Evolutionary conservation across 305 asterid species (phyloP).

Genomic region (Plantago coronopus): DNA sequence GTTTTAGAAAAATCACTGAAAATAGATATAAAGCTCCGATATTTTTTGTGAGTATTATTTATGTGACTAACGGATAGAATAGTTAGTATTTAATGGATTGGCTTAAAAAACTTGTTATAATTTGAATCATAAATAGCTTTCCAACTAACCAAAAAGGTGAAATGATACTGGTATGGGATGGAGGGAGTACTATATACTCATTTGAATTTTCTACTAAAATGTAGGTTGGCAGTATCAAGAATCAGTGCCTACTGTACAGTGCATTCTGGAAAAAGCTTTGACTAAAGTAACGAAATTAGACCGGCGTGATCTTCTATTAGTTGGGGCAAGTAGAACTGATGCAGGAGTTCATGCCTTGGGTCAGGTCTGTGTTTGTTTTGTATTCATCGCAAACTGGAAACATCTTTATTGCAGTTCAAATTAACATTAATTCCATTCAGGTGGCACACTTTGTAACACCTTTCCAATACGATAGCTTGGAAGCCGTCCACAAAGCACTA

Average conservation of each 20-base stretch:
- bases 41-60: too few relatives aligned
- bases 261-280: constrained; percentile 65
- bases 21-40: too few relatives aligned
- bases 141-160: too few relatives aligned
- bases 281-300: constrained; percentile 52
- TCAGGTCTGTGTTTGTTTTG: constrained; percentile 52
- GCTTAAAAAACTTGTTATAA: too few relatives aligned
- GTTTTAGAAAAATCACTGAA: too few relatives aligned
- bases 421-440: constrained; percentile 34
- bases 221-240: constrained; percentile 88
- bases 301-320: constrained; percentile 58
- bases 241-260: constrained; percentile 79
- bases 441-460: constrained; percentile 87
- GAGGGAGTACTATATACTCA: background rate
- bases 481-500: constrained; percentile 58
- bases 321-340: constrained; percentile 93
- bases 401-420: background rate
- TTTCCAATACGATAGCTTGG: constrained; percentile 65
- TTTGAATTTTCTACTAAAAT: constrained; percentile 18
- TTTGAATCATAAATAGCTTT: too few relatives aligned
- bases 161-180: too few relatives aligned
- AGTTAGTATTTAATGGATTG: too few relatives aligned
- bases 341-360: constrained; percentile 97
- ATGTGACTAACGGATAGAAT: too few relatives aligned
- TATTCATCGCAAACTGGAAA: background rate